Evolutionary conservation across 495 filamentous ascomycete genomes (phyloP).

Genomic region (Aspergillus bridgeri): DNA sequence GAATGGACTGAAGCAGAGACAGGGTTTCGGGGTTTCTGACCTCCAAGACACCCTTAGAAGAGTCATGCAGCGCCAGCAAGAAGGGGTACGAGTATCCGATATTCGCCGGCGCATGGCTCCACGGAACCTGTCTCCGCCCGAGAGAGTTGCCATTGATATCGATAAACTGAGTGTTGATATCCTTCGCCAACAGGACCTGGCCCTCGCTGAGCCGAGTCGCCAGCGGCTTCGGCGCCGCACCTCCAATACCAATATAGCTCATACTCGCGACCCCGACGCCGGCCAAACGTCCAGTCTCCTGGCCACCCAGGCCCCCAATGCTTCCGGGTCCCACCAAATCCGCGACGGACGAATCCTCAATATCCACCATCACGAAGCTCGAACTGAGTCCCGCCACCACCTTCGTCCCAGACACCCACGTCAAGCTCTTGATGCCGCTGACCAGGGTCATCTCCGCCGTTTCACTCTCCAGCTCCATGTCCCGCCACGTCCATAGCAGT

Average conservation of each 20-base stretch:
- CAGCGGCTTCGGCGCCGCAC: conserved; percentile 85
- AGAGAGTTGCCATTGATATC: conserved; percentile 76
- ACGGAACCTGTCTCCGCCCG: conserved; percentile 84
- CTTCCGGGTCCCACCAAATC: conserved; percentile 79
- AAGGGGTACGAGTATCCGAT: conserved; percentile 97
- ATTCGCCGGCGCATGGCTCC: conserved; percentile 81
- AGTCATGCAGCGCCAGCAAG: conserved; percentile 77
- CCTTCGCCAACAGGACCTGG: conserved; percentile 85
- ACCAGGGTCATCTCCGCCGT: conserved; percentile 73
- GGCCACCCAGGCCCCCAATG: conserved; percentile 62
- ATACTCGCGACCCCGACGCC: conserved; percentile 73
- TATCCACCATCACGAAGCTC: conserved; percentile 84
- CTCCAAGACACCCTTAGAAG: conserved; percentile 82
- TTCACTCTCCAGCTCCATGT: conserved; percentile 77
- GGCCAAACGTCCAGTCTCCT: conserved; percentile 60
- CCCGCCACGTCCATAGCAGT: conserved; percentile 90
- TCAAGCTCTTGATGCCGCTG: conserved; percentile 76
- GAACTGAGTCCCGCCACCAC: conserved; percentile 83
- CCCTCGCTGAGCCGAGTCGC: conserved; percentile 77
- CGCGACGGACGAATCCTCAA: conserved; percentile 62
- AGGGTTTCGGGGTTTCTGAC: conserved; percentile 90
- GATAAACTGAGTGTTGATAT: conserved; percentile 93
- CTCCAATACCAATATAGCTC: conserved; percentile 92
- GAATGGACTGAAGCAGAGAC: conserved; percentile 79
- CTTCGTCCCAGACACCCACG: conserved; percentile 83